These are phyloP conservation scores for Blastobotrys aristatus DNA, from an alignment of 1,139 yeast genomes.

Conservation along the genomic window DNA sequence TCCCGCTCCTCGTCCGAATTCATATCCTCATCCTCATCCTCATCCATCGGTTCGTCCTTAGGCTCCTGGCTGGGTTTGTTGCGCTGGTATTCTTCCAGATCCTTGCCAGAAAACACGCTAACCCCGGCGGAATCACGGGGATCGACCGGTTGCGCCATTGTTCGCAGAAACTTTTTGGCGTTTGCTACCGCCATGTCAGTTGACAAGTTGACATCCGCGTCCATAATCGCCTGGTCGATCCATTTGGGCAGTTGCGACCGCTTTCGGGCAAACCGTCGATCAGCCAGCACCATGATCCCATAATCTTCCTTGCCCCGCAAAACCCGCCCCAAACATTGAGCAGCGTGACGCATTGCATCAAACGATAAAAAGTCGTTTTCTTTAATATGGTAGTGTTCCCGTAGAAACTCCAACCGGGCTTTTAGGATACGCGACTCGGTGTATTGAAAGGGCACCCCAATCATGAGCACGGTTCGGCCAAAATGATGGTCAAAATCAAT, in stretches of 20 bases:
- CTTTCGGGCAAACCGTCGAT: slow-evolving; percentile 82
- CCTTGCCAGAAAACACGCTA: slow-evolving; percentile 83
- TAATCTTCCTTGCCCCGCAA: slow-evolving; percentile 96
- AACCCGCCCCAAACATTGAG: slow-evolving; percentile 96
- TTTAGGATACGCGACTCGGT: slow-evolving; percentile 94
- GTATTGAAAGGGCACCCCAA: slow-evolving; percentile 98
- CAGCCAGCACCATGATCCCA: slow-evolving; percentile 97
- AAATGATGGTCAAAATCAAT: slow-evolving; percentile 98
- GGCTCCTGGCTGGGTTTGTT: slow-evolving; percentile 35
- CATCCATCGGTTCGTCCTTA: slow-evolving; percentile 15
- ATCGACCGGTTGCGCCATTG: slow-evolving; percentile 91
- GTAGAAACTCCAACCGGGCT: slow-evolving; percentile 85
- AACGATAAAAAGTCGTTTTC: slow-evolving; percentile 93
- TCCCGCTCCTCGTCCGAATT: slow-evolving; percentile 13
- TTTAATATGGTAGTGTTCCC: slow-evolving; percentile 87
- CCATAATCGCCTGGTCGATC: slow-evolving; percentile 90
- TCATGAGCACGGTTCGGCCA: slow-evolving; percentile 96
- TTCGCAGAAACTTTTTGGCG: slow-evolving; percentile 85
- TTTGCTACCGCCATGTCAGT: slow-evolving; percentile 97
- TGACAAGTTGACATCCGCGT: slow-evolving; percentile 85
- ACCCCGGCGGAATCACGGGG: slow-evolving; percentile 92
- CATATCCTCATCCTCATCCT: slow-evolving; percentile 14
- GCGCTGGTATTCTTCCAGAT: slow-evolving; percentile 57
- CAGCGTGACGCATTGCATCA: slow-evolving; percentile 99
- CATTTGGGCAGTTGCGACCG: slow-evolving; percentile 89